Conservation (phyloP, 192 early-diverging fungal genomes). For the Physocladia obscura region DNA sequence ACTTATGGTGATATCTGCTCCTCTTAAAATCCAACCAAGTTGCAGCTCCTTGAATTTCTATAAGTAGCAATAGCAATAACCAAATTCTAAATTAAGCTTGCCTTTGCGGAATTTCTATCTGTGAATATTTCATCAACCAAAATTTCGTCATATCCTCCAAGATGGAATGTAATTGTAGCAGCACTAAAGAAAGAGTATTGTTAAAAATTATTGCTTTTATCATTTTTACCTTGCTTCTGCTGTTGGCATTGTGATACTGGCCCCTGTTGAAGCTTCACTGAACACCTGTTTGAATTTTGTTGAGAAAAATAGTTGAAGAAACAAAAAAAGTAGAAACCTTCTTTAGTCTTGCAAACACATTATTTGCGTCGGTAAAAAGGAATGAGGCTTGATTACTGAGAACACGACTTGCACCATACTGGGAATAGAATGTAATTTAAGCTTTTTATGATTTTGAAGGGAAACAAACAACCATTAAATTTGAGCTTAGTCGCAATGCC, state of each 20-base stretch:
- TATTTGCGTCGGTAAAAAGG: conserved; percentile 11
- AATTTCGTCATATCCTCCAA: not conserved
- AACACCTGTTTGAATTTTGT: not conserved
- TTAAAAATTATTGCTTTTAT: not conserved
- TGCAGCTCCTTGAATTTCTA: not conserved
- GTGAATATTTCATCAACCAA: not conserved
- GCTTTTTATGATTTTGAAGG: not conserved
- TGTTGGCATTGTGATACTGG: conserved; percentile 1
- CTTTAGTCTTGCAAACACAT: conserved; percentile 3
- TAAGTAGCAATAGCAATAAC: not conserved
- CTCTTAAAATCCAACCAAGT: not conserved
- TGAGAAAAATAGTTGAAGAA: not conserved
- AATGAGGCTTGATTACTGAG: not conserved
- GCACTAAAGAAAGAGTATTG: not conserved
- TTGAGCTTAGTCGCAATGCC: conserved; percentile 8
- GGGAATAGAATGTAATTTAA: not conserved
- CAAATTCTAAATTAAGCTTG: not conserved
- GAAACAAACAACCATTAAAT: conserved; percentile 7
- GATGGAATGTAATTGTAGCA: conserved; percentile 6
- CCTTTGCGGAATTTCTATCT: conserved; percentile 1
- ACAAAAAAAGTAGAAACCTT: conserved; percentile 1
- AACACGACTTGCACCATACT: conserved; percentile 9
- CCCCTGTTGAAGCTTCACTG: conserved; percentile 1
- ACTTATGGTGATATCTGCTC: not conserved
- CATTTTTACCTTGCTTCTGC: conserved; percentile 7